Conservation (phyloP, 805 yeast genomes). For the Lipomyces anomalus region DNA sequence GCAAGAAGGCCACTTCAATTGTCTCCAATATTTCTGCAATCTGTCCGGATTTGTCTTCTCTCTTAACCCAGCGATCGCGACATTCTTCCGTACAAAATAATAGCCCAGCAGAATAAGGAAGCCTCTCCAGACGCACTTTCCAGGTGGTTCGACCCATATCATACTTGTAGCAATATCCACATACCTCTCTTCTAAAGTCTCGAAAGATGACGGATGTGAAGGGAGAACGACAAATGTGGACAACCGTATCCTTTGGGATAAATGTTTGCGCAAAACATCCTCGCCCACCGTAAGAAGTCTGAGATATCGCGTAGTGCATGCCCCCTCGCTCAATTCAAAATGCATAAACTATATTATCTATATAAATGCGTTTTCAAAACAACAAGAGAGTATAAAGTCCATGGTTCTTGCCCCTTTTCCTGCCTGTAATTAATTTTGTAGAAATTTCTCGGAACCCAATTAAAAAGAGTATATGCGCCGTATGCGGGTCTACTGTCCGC, state of each 20-base stretch:
- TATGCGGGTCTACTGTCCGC: too few species aligned
- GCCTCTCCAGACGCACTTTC: slow-evolving; percentile 37
- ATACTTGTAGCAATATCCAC: slow-evolving; percentile 49
- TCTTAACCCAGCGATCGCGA: slow-evolving; percentile 32
- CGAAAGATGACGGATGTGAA: slow-evolving; percentile 45
- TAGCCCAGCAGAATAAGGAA: slow-evolving; percentile 43
- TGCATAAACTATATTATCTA: too few species aligned
- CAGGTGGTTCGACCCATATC: slow-evolving; percentile 43
- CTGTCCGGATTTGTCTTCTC: slow-evolving; percentile 36
- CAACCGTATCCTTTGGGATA: slow-evolving; percentile 40
- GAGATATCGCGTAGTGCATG: slow-evolving; percentile 5
- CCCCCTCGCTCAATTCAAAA: too few species aligned
- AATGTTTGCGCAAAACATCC: slow-evolving; percentile 48
- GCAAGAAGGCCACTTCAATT: slow-evolving; percentile 33
- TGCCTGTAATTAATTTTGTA: too few species aligned
- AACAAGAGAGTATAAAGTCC: too few species aligned
- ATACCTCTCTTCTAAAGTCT: slow-evolving; percentile 59
- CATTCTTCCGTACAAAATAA: slow-evolving; percentile 54
- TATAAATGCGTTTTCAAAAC: too few species aligned
- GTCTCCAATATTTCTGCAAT: slow-evolving; percentile 37
- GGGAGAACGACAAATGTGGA: slow-evolving; percentile 40
- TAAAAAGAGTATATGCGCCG: too few species aligned
- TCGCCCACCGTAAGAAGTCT: slow-evolving; percentile 52
- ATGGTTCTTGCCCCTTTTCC: too few species aligned
- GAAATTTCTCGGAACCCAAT: too few species aligned